Evolutionary conservation across 139 green algal genomes (phyloP).

Genomic region (Zygnema circumcarinatum): DNA sequence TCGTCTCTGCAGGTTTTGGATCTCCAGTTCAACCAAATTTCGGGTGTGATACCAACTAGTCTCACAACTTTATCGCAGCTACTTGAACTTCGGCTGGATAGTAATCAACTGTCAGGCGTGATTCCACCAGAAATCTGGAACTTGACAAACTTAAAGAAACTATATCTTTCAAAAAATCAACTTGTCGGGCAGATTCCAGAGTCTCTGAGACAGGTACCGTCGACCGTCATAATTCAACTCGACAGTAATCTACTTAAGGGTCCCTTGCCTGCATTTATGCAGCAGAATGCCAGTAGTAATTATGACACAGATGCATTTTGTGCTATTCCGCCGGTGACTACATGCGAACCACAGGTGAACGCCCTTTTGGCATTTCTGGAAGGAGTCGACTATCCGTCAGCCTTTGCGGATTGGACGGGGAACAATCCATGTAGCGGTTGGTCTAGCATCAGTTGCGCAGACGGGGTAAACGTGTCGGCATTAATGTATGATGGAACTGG

Average conservation of each 20-base stretch:
- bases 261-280: slow-evolving; percentile 12
- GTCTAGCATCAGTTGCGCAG: background rate
- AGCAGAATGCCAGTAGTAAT: background rate
- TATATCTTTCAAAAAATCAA: slow-evolving; percentile 16
- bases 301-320: slow-evolving; percentile 23
- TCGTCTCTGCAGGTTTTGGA: background rate
- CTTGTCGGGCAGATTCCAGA: slow-evolving; percentile 6
- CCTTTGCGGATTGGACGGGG: slow-evolving; percentile 22
- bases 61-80: background rate
- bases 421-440: slow-evolving; percentile 7
- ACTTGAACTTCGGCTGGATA: background rate
- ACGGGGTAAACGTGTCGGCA: background rate
- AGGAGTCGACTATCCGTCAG: slow-evolving; percentile 14
- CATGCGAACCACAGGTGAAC: background rate
- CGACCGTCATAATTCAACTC: slow-evolving; percentile 1
- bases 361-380: slow-evolving; percentile 24
- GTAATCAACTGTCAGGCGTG: background rate
- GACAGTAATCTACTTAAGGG: background rate
- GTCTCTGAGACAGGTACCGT: background rate
- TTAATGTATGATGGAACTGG: background rate
- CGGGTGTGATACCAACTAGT: background rate
- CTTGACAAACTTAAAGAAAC: background rate
- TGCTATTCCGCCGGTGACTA: background rate
- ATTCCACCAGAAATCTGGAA: background rate
- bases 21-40: background rate